phyloP scores from a whole-genome alignment of 2,329 filamentous ascomycete species.

The Pseudonectria foliicola region DNA sequence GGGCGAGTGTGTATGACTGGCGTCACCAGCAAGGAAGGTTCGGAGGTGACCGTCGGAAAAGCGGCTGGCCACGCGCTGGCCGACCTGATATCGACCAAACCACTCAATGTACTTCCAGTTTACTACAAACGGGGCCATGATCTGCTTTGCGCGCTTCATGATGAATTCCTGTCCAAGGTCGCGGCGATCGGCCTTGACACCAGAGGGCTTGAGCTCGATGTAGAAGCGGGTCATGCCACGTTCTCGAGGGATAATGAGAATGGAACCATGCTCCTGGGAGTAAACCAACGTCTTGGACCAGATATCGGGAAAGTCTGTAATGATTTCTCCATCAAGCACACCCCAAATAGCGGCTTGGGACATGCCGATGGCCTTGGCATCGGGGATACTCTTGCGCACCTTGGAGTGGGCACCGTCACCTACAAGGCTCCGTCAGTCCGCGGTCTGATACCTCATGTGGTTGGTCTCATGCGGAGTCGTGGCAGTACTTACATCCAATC shows the following conservation, averaged over 20 bases:
- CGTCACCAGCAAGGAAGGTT: conserved; percentile 65
- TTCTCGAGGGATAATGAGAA: conserved; percentile 68
- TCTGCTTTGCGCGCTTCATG: conserved; percentile 57
- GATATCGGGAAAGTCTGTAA: conserved; percentile 67
- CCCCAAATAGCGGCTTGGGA: conserved; percentile 57
- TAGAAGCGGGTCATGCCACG: conserved; percentile 63
- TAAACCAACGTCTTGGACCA: conserved; percentile 68
- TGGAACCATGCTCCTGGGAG: conserved; percentile 59
- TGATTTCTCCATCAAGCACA: conserved; percentile 62
- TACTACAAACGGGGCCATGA: conserved; percentile 51
- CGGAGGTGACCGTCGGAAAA: conserved; percentile 57
- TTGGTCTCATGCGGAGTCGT: neutral
- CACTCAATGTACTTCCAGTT: conserved; percentile 57
- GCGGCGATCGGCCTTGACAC: conserved; percentile 32
- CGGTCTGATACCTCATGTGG: conserved; percentile 4
- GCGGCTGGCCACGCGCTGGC: conserved; percentile 61
- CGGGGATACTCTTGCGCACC: conserved; percentile 57
- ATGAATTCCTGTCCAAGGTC: conserved; percentile 57
- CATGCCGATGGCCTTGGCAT: conserved; percentile 46
- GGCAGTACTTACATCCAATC: conserved; percentile 51
- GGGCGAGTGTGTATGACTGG: conserved; percentile 65
- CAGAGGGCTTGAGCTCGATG: conserved; percentile 48
- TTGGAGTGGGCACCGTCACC: conserved; percentile 66
- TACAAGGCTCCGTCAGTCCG: conserved; percentile 19
- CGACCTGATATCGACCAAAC: conserved; percentile 67